A percentile compares a stretch with the other conserved stretches of the same genome.
These are phyloP conservation scores for Orobanche coerulescens DNA, from an alignment of 257 asterid genomes.

Conservation along the genomic window DNA sequence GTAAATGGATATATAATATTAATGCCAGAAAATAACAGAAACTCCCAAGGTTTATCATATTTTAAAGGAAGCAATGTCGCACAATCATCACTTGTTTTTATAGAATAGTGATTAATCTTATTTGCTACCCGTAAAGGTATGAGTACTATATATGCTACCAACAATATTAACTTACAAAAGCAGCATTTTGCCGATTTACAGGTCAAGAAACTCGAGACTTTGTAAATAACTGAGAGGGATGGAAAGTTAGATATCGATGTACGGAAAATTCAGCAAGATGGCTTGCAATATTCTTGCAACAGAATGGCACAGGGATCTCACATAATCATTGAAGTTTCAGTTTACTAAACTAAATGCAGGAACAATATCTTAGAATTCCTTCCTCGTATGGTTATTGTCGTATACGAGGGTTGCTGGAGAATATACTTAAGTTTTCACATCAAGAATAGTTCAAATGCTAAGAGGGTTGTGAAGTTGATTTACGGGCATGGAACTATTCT, in stretches of 20 bases:
- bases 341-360: neutral
- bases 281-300: neutral
- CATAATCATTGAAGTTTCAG: neutral
- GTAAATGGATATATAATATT: conserved; percentile 7
- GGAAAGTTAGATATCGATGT: neutral
- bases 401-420: no score
- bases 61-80: neutral
- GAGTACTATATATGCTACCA: neutral
- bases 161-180: neutral
- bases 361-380: neutral
- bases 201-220: neutral
- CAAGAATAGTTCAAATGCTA: no score
- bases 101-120: conserved; percentile 5
- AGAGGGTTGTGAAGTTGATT: no score
- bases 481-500: no score
- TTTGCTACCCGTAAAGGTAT: neutral
- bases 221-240: neutral
- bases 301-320: neutral
- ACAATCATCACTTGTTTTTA: neutral
- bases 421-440: no score
- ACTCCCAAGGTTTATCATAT: neutral
- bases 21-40: neutral
- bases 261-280: neutral
- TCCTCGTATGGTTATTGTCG: neutral
- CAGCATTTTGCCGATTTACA: neutral